These are phyloP conservation scores for Sutorius eximius DNA, from an alignment of 1,284 basidiomycete genomes.

Conservation along the genomic window DNA sequence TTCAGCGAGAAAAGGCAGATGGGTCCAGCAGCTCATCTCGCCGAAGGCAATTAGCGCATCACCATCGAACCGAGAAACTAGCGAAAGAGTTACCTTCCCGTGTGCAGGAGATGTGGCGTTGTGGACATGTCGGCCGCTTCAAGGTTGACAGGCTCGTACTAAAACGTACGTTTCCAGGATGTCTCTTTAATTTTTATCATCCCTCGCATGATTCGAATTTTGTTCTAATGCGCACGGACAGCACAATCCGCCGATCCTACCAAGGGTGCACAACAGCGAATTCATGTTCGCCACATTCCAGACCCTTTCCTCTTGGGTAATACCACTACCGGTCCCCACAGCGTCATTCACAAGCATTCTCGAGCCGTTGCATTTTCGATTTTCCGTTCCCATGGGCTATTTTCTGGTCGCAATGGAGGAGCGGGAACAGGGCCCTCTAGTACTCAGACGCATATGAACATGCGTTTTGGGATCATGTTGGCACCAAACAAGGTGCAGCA, in stretches of 20 bases:
- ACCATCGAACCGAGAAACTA: constrained; percentile 24
- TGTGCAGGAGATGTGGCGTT: constrained; percentile 66
- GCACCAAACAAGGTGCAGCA: constrained; percentile 71
- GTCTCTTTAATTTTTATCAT: constrained; percentile 1
- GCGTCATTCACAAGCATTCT: constrained; percentile 77
- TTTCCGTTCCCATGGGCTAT: constrained; percentile 58
- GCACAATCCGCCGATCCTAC: constrained; percentile 46
- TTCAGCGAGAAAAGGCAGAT: constrained; percentile 55
- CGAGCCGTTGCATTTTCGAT: constrained; percentile 74
- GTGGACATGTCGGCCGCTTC: constrained; percentile 63
- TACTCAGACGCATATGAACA: constrained; percentile 39
- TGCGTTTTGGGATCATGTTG: constrained; percentile 55
- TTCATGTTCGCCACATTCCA: constrained; percentile 58
- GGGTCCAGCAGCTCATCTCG: constrained; percentile 18
- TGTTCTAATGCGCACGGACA: constrained; percentile 6
- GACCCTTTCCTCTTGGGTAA: constrained; percentile 43
- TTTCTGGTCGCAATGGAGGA: constrained; percentile 23
- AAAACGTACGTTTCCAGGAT: constrained; percentile 41
- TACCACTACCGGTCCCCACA: constrained; percentile 54
- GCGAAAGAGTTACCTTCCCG: constrained; percentile 45
- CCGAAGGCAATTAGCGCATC: constrained; percentile 18
- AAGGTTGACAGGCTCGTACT: constrained; percentile 54
- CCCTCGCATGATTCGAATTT: background rate
- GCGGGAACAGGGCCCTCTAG: constrained; percentile 4
- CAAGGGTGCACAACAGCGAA: constrained; percentile 64